These are phyloP conservation scores for Peronospora belbahrii DNA, from an alignment of 352 stramenopile species.

Conservation along the genomic window DNA sequence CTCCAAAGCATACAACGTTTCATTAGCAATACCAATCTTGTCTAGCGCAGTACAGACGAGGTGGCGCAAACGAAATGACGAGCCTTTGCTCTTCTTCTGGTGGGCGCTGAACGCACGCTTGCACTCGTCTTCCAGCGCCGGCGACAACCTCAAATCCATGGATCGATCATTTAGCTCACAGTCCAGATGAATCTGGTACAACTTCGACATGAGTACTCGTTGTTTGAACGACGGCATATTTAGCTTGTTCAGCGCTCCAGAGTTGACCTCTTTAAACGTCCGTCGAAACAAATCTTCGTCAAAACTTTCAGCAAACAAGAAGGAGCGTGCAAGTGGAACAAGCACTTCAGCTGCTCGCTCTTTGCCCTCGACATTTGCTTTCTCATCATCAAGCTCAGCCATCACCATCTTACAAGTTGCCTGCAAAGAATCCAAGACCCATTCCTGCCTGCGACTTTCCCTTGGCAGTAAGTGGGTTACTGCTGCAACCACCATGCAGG, in stretches of 20 bases:
- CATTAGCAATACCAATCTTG: conserved; percentile 42
- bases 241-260: conserved; percentile 30
- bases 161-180: conserved; percentile 30
- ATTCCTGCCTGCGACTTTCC: conserved; percentile 39
- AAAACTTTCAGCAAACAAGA: conserved; percentile 47
- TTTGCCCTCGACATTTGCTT: conserved; percentile 17
- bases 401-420: conserved; percentile 32
- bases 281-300: conserved; percentile 39
- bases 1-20: conserved; percentile 21
- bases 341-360: conserved; percentile 23
- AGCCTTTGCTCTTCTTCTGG: conserved; percentile 44
- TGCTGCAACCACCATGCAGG: conserved; percentile 39
- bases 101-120: conserved; percentile 36
- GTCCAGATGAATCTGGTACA: conserved; percentile 66
- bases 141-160: conserved; percentile 29
- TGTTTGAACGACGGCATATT: conserved; percentile 27
- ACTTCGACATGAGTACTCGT: conserved; percentile 32
- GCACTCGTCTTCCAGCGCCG: conserved; percentile 27
- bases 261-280: conserved; percentile 39
- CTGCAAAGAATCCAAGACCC: conserved; percentile 40
- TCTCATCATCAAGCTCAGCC: conserved; percentile 15
- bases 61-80: conserved; percentile 51
- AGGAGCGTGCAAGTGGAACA: conserved; percentile 40
- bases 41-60: conserved; percentile 47
- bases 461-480: conserved; percentile 45